Evolutionary conservation across 1,139 yeast species (phyloP), one percentile per base, ranked within the genome.

Genomic region (Yamadazyma siamensis): DNA sequence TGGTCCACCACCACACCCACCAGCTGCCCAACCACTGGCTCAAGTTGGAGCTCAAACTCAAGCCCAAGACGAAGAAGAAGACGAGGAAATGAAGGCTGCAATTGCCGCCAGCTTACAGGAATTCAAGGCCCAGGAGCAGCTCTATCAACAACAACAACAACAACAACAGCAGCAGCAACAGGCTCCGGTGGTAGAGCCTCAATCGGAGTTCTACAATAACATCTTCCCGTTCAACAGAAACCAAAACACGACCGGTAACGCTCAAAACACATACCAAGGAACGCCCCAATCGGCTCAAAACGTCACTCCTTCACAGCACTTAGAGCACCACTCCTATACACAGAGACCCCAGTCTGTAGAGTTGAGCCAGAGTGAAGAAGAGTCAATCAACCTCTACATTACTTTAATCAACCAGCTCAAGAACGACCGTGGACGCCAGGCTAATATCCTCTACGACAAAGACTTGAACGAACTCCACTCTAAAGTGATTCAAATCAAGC

Each of bases 61-160:
- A 6, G 39, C 33, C 2, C 38, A 36, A 6, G 71, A 55, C 3
- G 85, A 78, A 2, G 94, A 82, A 6, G 86, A 84, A 18, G 97
- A 91, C 44, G 94, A 82, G 21, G 96, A 87, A 25, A 73, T 91
- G 79, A 84, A 80, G 52, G 95, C 94, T 1, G 98, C 97, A 0
- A 88, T 91, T 38, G 95, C 85, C n/a, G 96, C 95, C 1, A 85
- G 95, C 56, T 67, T 91, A 41, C 69, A 72, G 36, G 96, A 87
- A 38, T 71, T 82, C 53, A 75, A 81, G 43, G 59, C 52, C n/a
- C 58, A 59, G 51, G 49, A 69, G 51, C 46, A 44, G 21, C 24
- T 41, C 4, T 46, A 31, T 41, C 36, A 44, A 25, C 46, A 33
- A 29, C 44, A 33, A 15, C 37, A 51, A 50, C 45, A 65, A 49